Evolutionary conservation across 2,329 filamentous ascomycete species (phyloP).

Genomic region (Colletotrichum salicis): DNA sequence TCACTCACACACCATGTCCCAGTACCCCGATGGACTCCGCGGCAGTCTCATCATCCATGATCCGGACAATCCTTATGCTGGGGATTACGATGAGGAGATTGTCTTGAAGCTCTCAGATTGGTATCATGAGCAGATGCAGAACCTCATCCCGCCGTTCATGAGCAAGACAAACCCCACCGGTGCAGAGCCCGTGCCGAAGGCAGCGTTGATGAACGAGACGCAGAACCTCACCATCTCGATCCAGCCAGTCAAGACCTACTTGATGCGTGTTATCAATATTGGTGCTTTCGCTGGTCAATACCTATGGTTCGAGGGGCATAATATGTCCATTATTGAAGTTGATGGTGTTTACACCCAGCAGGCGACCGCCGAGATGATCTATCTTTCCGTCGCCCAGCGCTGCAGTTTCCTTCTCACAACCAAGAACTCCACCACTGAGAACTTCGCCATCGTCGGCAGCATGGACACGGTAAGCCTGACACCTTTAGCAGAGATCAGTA

Average conservation of each 20-base stretch:
- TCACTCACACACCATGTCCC: slow-evolving; percentile 73
- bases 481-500: slow-evolving; percentile 53
- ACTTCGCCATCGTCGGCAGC: slow-evolving; percentile 66
- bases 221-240: slow-evolving; percentile 69
- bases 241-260: slow-evolving; percentile 75
- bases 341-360: not conserved
- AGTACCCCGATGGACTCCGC: slow-evolving; percentile 76
- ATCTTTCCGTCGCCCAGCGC: slow-evolving; percentile 74
- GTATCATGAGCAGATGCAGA: slow-evolving; percentile 71
- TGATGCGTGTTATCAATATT: slow-evolving; percentile 76
- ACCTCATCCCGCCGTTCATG: slow-evolving; percentile 60
- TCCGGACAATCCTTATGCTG: slow-evolving; percentile 45
- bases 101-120: slow-evolving; percentile 76
- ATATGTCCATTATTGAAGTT: not conserved
- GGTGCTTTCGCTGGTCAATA: slow-evolving; percentile 69
- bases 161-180: slow-evolving; percentile 65
- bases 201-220: slow-evolving; percentile 78
- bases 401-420: slow-evolving; percentile 71
- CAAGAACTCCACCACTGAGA: slow-evolving; percentile 67
- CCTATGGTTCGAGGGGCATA: not conserved
- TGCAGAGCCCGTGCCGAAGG: slow-evolving; percentile 74
- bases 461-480: slow-evolving; percentile 50
- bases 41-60: slow-evolving; percentile 75
- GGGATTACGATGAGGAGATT: slow-evolving; percentile 69
- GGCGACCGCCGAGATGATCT: slow-evolving; percentile 59